Conservation (phyloP, 345 rosid genomes). For the Streptanthus diversifolius region DNA sequence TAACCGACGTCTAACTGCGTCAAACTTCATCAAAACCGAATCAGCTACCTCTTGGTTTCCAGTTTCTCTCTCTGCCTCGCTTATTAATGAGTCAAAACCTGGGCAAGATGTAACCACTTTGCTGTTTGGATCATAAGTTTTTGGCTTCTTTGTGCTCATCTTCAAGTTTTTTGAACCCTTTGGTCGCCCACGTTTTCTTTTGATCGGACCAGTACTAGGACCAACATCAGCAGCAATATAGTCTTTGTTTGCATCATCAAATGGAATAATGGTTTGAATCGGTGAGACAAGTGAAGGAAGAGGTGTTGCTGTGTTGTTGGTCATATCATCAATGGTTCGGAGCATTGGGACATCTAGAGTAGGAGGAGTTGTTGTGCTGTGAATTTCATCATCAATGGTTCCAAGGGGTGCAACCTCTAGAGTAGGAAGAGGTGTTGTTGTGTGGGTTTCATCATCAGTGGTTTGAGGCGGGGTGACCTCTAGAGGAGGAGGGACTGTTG, state of each 20-base stretch:
- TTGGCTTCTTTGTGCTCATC: not conserved
- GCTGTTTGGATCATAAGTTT: not conserved
- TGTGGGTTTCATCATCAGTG: too few species aligned
- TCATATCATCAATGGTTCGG: too few species aligned
- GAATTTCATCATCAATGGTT: too few species aligned
- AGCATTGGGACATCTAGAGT: not conserved
- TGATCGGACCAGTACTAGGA: not conserved
- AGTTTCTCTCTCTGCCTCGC: slow-evolving; percentile 21
- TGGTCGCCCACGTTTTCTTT: slow-evolving; percentile 14
- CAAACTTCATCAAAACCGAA: slow-evolving; percentile 40
- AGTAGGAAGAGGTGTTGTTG: too few species aligned
- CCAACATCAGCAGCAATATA: not conserved
- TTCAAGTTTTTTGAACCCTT: not conserved
- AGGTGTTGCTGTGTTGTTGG: not conserved
- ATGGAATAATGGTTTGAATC: not conserved
- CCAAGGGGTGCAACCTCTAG: too few species aligned
- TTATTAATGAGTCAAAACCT: slow-evolving; percentile 13
- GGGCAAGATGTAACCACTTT: not conserved
- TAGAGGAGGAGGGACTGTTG: too few species aligned
- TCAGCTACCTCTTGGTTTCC: slow-evolving; percentile 42
- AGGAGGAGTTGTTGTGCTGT: too few species aligned
- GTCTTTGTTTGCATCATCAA: not conserved
- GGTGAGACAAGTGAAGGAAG: not conserved
- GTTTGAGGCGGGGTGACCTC: too few species aligned
- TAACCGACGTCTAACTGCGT: slow-evolving; percentile 42